These are phyloP conservation scores for Tremellales sp. DNA, from an alignment of 1,284 basidiomycete genomes.

Conservation along the genomic window DNA sequence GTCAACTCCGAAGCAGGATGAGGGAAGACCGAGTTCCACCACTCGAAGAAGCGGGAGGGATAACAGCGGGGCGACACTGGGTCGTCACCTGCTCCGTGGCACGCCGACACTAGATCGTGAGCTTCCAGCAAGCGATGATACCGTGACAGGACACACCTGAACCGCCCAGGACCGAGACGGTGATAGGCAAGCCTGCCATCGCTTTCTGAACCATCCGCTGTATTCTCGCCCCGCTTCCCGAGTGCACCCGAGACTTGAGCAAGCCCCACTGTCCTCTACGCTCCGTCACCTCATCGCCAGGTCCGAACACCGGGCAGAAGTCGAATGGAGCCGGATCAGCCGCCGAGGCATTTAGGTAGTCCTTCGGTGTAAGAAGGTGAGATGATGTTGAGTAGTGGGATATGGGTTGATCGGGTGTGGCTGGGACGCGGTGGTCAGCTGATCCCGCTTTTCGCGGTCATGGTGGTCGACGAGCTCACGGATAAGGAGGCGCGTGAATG, in stretches of 20 bases:
- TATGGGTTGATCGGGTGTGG: slow-evolving; percentile 14
- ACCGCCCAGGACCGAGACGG: slow-evolving; percentile 84
- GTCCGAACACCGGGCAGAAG: slow-evolving; percentile 84
- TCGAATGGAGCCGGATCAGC: slow-evolving; percentile 69
- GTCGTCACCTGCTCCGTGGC: slow-evolving; percentile 89
- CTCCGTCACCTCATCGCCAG: slow-evolving; percentile 68
- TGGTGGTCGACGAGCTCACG: slow-evolving; percentile 39
- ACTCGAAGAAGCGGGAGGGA: slow-evolving; percentile 83
- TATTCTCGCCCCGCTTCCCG: slow-evolving; percentile 76
- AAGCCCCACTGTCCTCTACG: slow-evolving; percentile 75
- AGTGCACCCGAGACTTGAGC: slow-evolving; percentile 69
- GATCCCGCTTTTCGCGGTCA: slow-evolving; percentile 9
- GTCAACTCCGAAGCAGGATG: slow-evolving; percentile 91
- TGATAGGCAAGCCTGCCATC: slow-evolving; percentile 77
- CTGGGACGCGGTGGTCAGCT: background rate
- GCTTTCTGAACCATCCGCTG: slow-evolving; percentile 80
- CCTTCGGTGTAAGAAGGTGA: slow-evolving; percentile 39
- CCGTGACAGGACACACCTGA: slow-evolving; percentile 60
- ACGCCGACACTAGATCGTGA: slow-evolving; percentile 65
- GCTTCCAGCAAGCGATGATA: background rate
- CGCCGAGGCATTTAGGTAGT: slow-evolving; percentile 50
- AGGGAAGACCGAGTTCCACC: slow-evolving; percentile 93
- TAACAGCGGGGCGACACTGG: slow-evolving; percentile 81
- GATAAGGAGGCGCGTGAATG: slow-evolving; percentile 61
- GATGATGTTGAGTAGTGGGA: slow-evolving; percentile 16